Base-by-base conservation (phyloP, 2,329 filamentous ascomycete genomes). In the Pseudogymnoascus sp. region DNA sequence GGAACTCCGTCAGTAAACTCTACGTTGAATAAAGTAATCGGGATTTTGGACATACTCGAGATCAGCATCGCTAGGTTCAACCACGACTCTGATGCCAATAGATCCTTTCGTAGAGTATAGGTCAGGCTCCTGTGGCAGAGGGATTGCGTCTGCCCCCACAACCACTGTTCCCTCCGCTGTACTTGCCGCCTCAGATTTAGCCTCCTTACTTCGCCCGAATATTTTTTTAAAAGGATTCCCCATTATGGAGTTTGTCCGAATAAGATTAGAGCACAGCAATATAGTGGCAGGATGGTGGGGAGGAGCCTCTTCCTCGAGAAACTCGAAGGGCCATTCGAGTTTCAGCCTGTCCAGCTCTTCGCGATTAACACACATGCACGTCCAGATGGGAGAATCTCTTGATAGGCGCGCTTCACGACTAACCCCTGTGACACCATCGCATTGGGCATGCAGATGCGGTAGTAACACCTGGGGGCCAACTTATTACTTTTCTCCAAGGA, bases 11-110 rank as follows among this genome's bases (percentile, higher is more conserved):
- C 22, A 63, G 37, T 28, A 28, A 28, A 28, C 26, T 28, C 26
- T 28, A 28, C 6, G 26, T 28, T 28, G 6, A 6, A 28, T 3
- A 19, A 33, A 24, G 12, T 46, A 19, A 26, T 12, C 8, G 26
- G 28, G 24, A 14, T 0, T 60, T 31, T 38, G 4, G 41, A 64
- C 62, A 40, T 62, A 64, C 64, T 65, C 64, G 4, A 65, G 26
- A 59, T 3, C 24, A 40, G 59, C 59, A 37, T 62, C 19, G 22
- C 24, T 24, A 10, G 64, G 62, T 10, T 65, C 59, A 56, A 60
- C 62, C 11, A 65, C 37, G 7, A 65, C 59, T n/a, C 60, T 65
- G 3, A 65, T 65, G 4, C 64, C 64, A 26, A 14, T 62, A 59
- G 12, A 10, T 28, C 62, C 62, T 6, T 64, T 46, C 7, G 62